Evolutionary conservation across 495 filamentous ascomycete genomes (phyloP).

Genomic region (Glutinoglossum americanum): DNA sequence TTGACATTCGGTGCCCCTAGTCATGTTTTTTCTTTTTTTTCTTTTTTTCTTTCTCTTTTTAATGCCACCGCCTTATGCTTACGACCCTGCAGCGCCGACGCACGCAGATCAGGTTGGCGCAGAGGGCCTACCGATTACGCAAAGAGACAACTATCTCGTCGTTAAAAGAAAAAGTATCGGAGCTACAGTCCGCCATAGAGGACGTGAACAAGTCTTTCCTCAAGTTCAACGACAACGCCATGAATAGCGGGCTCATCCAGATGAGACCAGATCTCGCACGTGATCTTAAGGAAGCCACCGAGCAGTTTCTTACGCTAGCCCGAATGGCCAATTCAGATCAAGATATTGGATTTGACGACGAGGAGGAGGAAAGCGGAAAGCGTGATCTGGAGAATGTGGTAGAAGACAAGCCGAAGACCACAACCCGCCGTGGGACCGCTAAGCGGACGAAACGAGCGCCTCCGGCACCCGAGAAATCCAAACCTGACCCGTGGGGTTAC

Average conservation of each 20-base stretch:
- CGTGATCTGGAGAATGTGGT: background rate
- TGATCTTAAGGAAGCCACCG: constrained; percentile 24
- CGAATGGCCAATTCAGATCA: constrained; percentile 21
- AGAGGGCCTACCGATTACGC: constrained; percentile 63
- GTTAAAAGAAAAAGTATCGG: constrained; percentile 41
- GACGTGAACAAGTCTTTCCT: constrained; percentile 56
- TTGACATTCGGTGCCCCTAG: too few species aligned
- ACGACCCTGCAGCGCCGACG: constrained; percentile 38
- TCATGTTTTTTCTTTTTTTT: too few species aligned
- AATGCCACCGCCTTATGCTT: too few species aligned
- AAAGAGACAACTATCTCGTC: constrained; percentile 66
- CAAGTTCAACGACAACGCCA: constrained; percentile 39
- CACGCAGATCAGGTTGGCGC: constrained; percentile 73
- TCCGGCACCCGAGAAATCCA: background rate
- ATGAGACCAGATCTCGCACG: constrained; percentile 16
- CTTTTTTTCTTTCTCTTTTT: too few species aligned
- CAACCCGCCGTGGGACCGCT: background rate
- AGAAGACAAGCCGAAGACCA: background rate
- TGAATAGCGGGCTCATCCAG: constrained; percentile 25
- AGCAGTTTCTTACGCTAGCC: constrained; percentile 25
- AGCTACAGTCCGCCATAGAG: constrained; percentile 42
- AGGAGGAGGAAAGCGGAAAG: constrained; percentile 7
- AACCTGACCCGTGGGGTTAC: background rate
- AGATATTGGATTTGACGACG: constrained; percentile 16
- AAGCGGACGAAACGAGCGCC: background rate